Evolutionary conservation across 1,139 yeast genomes (phyloP), one percentile per base, ranked within the genome.

Genomic region (Sugiyamaella pinicola): DNA sequence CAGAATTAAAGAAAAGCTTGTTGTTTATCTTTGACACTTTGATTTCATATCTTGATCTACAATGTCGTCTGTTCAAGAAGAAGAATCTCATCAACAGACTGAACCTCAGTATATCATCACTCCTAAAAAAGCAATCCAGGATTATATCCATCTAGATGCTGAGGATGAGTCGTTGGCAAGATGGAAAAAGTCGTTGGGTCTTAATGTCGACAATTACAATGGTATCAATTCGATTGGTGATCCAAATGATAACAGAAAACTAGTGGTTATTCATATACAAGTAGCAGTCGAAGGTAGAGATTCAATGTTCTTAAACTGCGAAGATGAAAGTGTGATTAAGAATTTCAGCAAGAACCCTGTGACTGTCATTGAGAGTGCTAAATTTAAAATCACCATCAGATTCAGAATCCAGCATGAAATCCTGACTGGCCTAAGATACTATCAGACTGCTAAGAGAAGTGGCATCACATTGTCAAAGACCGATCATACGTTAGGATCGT

Each of bases 171-270:
- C 95, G 40, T 76, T 91, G 61, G 88, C 87, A 59, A 88, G 87
- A 69, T 91, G 98, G 98, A 91, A 91, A 72, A 89, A 85, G 54
- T 86, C 96, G 1, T 75, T 91, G 39, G 98, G 98, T 0, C 75
- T 90, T 57, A 41, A 49, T 24, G 34, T 49, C 35, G 55, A 53
- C 24, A 42, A 38, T 18, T 29, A 47, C 17, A 24, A 28, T 15
- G 68, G 82, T 35, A 72, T 75, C 22, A 76, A 74, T 56, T 51
- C 60, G 24, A 61, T 68, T 28, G 70, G 68, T 5, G 79, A 70
- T 44, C 80, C 88, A 3, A 86, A 84, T 24, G 96, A 90, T 67
- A 75, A 75, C 49, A 79, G 96, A 56, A 83, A 81, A 60, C 96
- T 89, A 19, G 95, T 89, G 7, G 80, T 89, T 53, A 77, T 85